These are phyloP conservation scores for Eucalyptus regnans DNA, from an alignment of 345 rosid genomes.

Conservation along the genomic window DNA sequence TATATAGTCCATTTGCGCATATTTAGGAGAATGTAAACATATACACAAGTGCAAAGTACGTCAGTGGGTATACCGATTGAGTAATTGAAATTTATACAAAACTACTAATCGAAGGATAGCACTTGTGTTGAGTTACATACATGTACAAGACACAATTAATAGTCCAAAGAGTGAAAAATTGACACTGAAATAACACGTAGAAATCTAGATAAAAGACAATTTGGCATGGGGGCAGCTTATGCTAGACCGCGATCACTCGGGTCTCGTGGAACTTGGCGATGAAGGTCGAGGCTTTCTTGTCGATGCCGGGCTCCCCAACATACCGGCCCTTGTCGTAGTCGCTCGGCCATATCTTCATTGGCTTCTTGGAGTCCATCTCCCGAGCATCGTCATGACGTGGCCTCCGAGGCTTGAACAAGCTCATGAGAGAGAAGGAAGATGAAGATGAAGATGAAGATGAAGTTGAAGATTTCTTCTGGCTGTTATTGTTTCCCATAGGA, in stretches of 20 bases:
- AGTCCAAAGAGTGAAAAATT: background rate
- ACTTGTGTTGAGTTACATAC: background rate
- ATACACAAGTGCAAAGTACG: background rate
- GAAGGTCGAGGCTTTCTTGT: conserved; percentile 32
- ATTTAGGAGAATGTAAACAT: background rate
- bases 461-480: conserved; percentile 10
- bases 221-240: background rate
- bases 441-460: background rate
- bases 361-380: conserved; percentile 6
- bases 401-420: conserved; percentile 19
- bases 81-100: background rate
- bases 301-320: conserved; percentile 49
- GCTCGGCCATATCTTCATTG: conserved; percentile 29
- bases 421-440: conserved; percentile 12
- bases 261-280: conserved; percentile 39
- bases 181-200: background rate
- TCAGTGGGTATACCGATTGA: background rate
- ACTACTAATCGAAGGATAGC: background rate
- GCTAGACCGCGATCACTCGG: conserved; percentile 11
- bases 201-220: background rate
- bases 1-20: background rate
- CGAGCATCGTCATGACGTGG: conserved; percentile 8
- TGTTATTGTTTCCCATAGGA: conserved; percentile 16
- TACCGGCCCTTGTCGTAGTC: conserved; percentile 30
- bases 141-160: background rate